These are phyloP conservation scores for Saccharomycopsis malanga DNA, from an alignment of 805 yeast species.

Conservation along the genomic window DNA sequence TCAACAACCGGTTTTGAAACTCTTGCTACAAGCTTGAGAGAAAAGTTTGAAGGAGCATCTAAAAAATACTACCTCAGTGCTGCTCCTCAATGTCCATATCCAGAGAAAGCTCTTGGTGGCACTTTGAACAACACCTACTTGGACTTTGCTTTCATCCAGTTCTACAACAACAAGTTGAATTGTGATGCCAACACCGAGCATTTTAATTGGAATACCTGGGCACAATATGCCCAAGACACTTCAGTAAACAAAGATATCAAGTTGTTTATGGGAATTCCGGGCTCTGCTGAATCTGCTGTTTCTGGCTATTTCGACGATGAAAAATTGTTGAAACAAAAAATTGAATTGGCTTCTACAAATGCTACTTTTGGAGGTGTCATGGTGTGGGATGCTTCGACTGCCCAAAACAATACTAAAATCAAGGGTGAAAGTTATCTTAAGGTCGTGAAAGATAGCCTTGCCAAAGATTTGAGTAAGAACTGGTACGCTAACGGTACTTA, in stretches of 20 bases:
- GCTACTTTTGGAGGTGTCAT: slow-evolving; percentile 60
- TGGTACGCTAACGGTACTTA: slow-evolving; percentile 21
- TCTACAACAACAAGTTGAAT: slow-evolving; percentile 78
- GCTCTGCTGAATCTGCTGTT: slow-evolving; percentile 49
- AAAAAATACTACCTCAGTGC: slow-evolving; percentile 72
- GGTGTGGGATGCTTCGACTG: slow-evolving; percentile 68
- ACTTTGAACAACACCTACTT: slow-evolving; percentile 51
- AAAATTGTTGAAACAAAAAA: slow-evolving; percentile 24
- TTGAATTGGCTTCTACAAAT: slow-evolving; percentile 28
- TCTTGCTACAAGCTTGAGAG: slow-evolving; percentile 49
- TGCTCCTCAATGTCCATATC: slow-evolving; percentile 89
- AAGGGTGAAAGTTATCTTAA: slow-evolving; percentile 39
- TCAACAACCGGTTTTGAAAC: slow-evolving; percentile 59
- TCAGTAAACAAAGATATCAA: slow-evolving; percentile 66
- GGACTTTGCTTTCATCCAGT: slow-evolving; percentile 81
- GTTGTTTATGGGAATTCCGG: slow-evolving; percentile 72
- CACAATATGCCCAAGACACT: slow-evolving; percentile 45
- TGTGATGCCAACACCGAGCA: slow-evolving; percentile 32
- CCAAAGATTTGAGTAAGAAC: slow-evolving; percentile 15
- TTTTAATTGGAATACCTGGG: slow-evolving; percentile 75
- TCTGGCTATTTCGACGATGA: slow-evolving; percentile 50
- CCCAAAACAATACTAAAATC: slow-evolving; percentile 39
- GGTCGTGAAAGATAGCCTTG: slow-evolving; percentile 38
- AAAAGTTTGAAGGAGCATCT: slow-evolving; percentile 39
- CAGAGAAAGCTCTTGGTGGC: slow-evolving; percentile 65